Evolutionary conservation across 257 asterid species (phyloP).

Genomic region (Solanum chilense): DNA sequence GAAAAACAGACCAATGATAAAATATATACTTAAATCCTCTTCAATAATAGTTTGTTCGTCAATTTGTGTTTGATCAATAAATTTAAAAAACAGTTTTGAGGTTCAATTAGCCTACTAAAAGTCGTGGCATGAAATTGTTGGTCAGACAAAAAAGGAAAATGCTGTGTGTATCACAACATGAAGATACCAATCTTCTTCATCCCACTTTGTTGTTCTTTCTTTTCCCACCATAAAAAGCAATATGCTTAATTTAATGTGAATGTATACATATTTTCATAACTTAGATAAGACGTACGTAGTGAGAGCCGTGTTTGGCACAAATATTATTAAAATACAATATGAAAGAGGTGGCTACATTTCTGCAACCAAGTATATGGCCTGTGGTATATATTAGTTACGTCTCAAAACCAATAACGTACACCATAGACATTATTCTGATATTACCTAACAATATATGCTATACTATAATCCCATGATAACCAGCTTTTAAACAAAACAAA

Average conservation of each 20-base stretch:
- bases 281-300: background rate
- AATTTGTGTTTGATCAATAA: background rate
- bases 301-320: background rate
- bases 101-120: background rate
- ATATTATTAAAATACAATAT: background rate
- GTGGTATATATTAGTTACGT: background rate
- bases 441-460: background rate
- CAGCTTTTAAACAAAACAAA: background rate
- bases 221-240: background rate
- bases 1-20: background rate
- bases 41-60: background rate
- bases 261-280: background rate
- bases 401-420: background rate
- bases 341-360: background rate
- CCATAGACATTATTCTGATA: background rate
- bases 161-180: background rate
- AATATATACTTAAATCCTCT: background rate
- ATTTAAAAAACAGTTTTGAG: background rate
- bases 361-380: background rate
- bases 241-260: background rate
- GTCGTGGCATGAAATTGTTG: background rate
- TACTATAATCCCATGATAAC: background rate
- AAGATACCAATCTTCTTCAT: background rate
- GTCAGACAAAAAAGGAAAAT: background rate
- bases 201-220: background rate